These are phyloP conservation scores for Priceomyces melissophilus DNA, from an alignment of 805 yeast species.

Conservation along the genomic window DNA sequence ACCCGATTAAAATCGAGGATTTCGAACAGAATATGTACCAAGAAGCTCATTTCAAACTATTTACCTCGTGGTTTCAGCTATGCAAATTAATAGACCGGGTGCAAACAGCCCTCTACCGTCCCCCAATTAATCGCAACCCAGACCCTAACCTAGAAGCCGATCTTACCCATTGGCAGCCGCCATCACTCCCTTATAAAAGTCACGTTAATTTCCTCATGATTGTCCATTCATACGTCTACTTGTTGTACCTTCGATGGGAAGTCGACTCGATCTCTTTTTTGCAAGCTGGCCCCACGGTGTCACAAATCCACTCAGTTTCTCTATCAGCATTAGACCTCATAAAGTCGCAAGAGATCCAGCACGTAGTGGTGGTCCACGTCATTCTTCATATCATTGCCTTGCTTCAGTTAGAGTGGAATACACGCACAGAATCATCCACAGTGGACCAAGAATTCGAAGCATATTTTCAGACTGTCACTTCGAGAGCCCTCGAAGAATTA, in stretches of 20 bases:
- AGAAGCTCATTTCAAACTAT: slow-evolving; percentile 17
- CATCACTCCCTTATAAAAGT: too few species aligned
- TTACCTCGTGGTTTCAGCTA: slow-evolving; percentile 17
- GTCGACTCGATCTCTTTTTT: slow-evolving; percentile 24
- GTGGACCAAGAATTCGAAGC: slow-evolving; percentile 5
- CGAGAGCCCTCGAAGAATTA: slow-evolving; percentile 6
- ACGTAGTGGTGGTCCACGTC: slow-evolving; percentile 21
- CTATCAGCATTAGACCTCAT: slow-evolving; percentile 10
- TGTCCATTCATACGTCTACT: slow-evolving; percentile 14
- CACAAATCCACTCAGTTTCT: slow-evolving; percentile 13
- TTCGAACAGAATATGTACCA: slow-evolving; percentile 18
- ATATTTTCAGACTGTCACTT: slow-evolving; percentile 2
- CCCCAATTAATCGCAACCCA: slow-evolving; percentile 21
- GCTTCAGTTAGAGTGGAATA: slow-evolving; percentile 16
- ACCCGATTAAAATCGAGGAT: slow-evolving; percentile 16
- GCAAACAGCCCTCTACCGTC: slow-evolving; percentile 19
- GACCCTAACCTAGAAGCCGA: slow-evolving; percentile 19
- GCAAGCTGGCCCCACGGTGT: slow-evolving; percentile 3
- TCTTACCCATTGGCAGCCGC: slow-evolving; percentile 3
- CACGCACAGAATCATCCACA: slow-evolving; percentile 10
- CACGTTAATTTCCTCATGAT: too few species aligned
- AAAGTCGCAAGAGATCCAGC: slow-evolving; percentile 14
- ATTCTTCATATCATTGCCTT: slow-evolving; percentile 24
- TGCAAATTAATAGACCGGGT: slow-evolving; percentile 23
- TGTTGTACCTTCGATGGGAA: slow-evolving; percentile 22